Base-by-base conservation (phyloP, 768 basidiomycete genomes). In the Podaxis mareebaensis region DNA sequence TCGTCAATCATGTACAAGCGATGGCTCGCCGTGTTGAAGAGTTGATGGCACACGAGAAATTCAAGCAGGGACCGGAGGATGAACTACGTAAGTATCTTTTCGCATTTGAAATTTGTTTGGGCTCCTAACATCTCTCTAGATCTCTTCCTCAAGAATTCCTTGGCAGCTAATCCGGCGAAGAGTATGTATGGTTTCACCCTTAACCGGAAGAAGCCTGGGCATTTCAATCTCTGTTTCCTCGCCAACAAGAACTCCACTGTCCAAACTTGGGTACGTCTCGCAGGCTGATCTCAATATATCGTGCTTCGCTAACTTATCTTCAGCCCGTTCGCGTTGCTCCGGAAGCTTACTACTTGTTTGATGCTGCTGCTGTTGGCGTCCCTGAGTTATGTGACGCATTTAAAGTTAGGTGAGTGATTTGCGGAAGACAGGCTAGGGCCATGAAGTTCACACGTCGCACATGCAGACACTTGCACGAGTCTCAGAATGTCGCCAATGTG, bases 331-430 rank as follows among this genome's bases (percentile, higher is more conserved):
- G 93, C 52, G 92, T 95, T 48, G 84, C 91, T 5, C 94, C 93
- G 1, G 89, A 93, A 75, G 91, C 91, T 4, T 97, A 95, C 72
- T 91, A 90, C 71, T 83, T 98, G 17, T 94, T 93, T 69, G 93
- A 95, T 67, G 92, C 93, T 5, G 86, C 93, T 52, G 93, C 94
- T 26, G 88, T 92, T 6, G 95, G 93, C 40, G 93, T 99, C 26
- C 89, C 92, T 3, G 95, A 97, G 74, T 78, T 99, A 4, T 97
- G 96, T 67, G 96, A 98, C 73, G 95, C 96, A 20, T 99, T 99
- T 86, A 98, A 98, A 86, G 86, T 93, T 70, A 76, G 89, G 88
- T 88, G 69, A 68, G 81, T 69, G 58, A 48, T n/a, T 44, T 46
- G 28, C 10, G 30, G 6, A 6, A 36, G 12, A 20, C 8, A 3